Evolutionary conservation across 306 rosid genomes (phyloP), one percentile per base, ranked within the genome.

Genomic region (Cucurbita moschata): DNA sequence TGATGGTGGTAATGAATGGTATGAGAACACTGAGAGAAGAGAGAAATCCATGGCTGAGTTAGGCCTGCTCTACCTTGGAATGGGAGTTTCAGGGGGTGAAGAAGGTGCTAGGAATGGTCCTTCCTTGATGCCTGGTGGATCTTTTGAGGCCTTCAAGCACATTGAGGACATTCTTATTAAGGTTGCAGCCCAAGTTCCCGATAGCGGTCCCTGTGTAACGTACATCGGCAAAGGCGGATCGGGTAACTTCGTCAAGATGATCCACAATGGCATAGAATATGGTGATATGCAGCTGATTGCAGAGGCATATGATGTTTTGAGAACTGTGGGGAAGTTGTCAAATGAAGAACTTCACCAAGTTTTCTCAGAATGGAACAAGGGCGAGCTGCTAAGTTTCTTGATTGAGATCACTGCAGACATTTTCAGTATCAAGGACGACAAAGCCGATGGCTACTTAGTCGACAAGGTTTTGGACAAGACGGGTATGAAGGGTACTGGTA

Each of bases 401-500:
- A 63, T 82, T 30, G 82, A 82, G 50, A 78, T 82, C 75, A 78
- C 82, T 23, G 82, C 89, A 0, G 96, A 89, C 80, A 89, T 89
- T 47, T 89, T 89, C 39, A 80, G 82, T 66, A 90, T 89, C 42
- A 87, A 81, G 80, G 96, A 89, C 18, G 92, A 80, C 16, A 77
- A 49, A 42, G 90, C 78, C 8, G 88, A 83, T 23, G 96, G 90
- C 44, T 82, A 73, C 73, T 83, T 89, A 83, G 96, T 89, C 35
- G 96, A 89, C 80, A 87, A 86, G 86, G 86, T 89, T 69, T 75
- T 89, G 84, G 96, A 89, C 56, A 89, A 87, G 71, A 89, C 92
- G 0, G 96, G 96, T 0, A 89, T 89, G 96, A 89, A 89, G 78
- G 96, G 96, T 10, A 89, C 96, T 0, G 96, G 96, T 11, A 89